Conservation (phyloP, 106 monocot species). For the Allium cepa region DNA sequence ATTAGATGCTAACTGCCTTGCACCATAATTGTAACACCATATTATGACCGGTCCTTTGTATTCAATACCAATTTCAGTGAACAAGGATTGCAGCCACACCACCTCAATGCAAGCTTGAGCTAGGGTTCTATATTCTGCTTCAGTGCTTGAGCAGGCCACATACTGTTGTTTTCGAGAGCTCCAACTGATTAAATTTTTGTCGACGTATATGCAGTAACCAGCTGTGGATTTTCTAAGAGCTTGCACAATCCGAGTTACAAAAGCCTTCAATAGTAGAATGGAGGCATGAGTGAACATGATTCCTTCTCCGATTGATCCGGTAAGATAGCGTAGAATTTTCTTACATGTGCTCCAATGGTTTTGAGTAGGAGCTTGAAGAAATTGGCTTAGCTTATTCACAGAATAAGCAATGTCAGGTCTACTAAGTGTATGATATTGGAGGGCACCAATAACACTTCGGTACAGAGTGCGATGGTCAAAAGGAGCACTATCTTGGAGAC, state of each 20-base stretch:
- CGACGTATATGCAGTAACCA: slow-evolving; percentile 4
- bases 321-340: background rate
- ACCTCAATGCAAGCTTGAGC: slow-evolving; percentile 4
- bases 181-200: slow-evolving; percentile 2
- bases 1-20: background rate
- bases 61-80: background rate
- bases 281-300: background rate
- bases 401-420: slow-evolving; percentile 4
- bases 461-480: background rate
- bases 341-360: background rate
- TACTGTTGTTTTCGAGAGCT: slow-evolving; percentile 7
- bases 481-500: background rate
- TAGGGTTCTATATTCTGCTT: slow-evolving; percentile 11
- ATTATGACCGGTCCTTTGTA: background rate
- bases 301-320: background rate
- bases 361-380: slow-evolving; percentile 6
- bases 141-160: slow-evolving; percentile 11
- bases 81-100: slow-evolving; percentile 3
- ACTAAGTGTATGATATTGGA: slow-evolving; percentile 1
- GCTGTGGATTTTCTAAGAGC: slow-evolving; percentile 5
- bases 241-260: background rate
- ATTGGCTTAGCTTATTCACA: slow-evolving; percentile 6
- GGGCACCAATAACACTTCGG: slow-evolving; percentile 3
- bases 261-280: background rate
- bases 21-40: background rate